Percentiles rank a stretch among this genome's conserved stretches.
phyloP scores from a whole-genome alignment of 139 green algal species.

The Nannochloris sp. region DNA sequence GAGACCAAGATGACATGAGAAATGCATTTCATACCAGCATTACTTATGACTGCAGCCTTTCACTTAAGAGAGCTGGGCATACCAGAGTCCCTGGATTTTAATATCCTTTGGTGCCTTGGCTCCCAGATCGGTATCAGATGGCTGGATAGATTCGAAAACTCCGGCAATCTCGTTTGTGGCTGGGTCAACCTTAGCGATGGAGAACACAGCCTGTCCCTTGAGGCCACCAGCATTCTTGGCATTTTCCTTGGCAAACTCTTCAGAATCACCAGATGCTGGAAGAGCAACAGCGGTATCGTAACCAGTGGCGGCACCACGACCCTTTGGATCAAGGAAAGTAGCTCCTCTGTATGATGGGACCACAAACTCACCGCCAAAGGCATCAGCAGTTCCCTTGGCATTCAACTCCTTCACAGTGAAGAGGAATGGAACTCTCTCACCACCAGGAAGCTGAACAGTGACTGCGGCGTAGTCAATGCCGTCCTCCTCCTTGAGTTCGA shows the following conservation, averaged over 20 bases:
- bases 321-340: slow-evolving; percentile 99
- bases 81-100: slow-evolving; percentile 97
- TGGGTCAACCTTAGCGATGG: slow-evolving; percentile 84
- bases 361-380: slow-evolving; percentile 90
- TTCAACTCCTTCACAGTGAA: slow-evolving; percentile 98
- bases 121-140: slow-evolving; percentile 97
- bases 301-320: slow-evolving; percentile 86
- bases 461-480: slow-evolving; percentile 96
- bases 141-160: slow-evolving; percentile 97
- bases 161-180: slow-evolving; percentile 91
- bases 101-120: slow-evolving; percentile 98
- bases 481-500: slow-evolving; percentile 91
- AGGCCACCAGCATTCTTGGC: slow-evolving; percentile 72
- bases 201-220: slow-evolving; percentile 88
- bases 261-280: slow-evolving; percentile 55
- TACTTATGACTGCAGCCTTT: too few species aligned
- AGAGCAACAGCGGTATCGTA: slow-evolving; percentile 96
- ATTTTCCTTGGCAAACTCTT: slow-evolving; percentile 94
- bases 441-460: slow-evolving; percentile 96
- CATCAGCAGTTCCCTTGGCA: slow-evolving; percentile 63
- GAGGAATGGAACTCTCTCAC: slow-evolving; percentile 98
- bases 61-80: slow-evolving; percentile 51
- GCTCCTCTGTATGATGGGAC: slow-evolving; percentile 98
- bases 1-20: not conserved
- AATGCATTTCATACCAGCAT: too few species aligned